Conservation (phyloP, 345 rosid genomes). For the Pistacia atlantica region DNA sequence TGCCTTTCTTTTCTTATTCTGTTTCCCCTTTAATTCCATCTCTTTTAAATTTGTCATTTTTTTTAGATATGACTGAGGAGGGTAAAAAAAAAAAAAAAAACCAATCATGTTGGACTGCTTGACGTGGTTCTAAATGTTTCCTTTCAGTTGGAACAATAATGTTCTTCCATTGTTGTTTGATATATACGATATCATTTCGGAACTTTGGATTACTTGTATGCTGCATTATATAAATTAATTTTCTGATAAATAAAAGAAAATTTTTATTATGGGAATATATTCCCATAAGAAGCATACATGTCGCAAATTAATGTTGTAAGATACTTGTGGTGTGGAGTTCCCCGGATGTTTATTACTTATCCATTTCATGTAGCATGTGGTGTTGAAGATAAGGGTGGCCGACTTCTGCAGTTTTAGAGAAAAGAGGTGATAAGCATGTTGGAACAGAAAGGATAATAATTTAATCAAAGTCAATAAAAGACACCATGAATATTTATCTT, state of each 20-base stretch:
- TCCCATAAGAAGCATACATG: background rate
- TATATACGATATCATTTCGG: too few relatives aligned
- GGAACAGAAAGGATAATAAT: background rate
- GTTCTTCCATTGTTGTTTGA: too few relatives aligned
- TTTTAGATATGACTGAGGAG: background rate
- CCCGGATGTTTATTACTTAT: background rate
- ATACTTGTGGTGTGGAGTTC: too few relatives aligned
- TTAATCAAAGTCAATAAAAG: background rate
- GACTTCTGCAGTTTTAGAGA: background rate
- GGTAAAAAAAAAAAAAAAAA: too few relatives aligned
- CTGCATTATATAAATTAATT: too few relatives aligned
- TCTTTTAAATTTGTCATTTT: background rate
- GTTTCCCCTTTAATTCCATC: background rate
- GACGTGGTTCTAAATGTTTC: too few relatives aligned
- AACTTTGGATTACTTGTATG: too few relatives aligned
- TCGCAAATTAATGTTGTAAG: too few relatives aligned
- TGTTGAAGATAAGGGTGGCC: conserved; percentile 8
- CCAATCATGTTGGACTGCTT: too few relatives aligned
- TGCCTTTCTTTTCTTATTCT: background rate
- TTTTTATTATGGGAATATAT: too few relatives aligned
- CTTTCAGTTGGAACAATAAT: too few relatives aligned
- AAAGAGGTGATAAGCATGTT: background rate
- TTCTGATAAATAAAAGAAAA: too few relatives aligned
- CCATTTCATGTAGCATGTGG: background rate
- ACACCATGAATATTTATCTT: background rate